Percentiles rank a stretch among this genome's conserved stretches.
Conservation (phyloP, 1,139 yeast genomes). For the Pichia sp. region DNA sequence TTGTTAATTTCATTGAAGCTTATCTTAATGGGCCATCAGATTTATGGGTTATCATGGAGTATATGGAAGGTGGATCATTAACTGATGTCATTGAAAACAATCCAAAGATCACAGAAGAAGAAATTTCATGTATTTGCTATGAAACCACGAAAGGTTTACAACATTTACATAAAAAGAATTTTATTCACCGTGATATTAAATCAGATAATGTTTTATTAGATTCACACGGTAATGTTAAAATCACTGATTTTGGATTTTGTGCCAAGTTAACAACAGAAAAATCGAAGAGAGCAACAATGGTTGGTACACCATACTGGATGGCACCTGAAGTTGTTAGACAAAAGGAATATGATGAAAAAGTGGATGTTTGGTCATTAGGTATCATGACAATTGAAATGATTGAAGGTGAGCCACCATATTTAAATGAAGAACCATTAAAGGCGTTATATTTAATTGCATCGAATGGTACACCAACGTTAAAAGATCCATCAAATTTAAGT, state of each 20-base stretch:
- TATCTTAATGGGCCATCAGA: slow-evolving; percentile 60
- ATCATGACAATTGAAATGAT: slow-evolving; percentile 98
- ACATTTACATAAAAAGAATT: slow-evolving; percentile 83
- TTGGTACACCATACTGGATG: slow-evolving; percentile 99
- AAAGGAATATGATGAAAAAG: slow-evolving; percentile 93
- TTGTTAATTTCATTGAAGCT: slow-evolving; percentile 89
- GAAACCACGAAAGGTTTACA: slow-evolving; percentile 91
- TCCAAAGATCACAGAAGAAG: slow-evolving; percentile 57
- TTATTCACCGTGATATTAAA: slow-evolving; percentile 93
- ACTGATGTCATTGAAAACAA: slow-evolving; percentile 90
- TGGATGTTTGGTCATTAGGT: slow-evolving; percentile 96
- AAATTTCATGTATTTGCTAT: slow-evolving; percentile 83
- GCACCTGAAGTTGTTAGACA: slow-evolving; percentile 98
- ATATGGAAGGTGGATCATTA: slow-evolving; percentile 84
- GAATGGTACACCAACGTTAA: slow-evolving; percentile 92
- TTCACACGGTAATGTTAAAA: slow-evolving; percentile 82
- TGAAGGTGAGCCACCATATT: slow-evolving; percentile 96
- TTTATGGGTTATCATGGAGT: slow-evolving; percentile 93
- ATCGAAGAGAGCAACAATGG: slow-evolving; percentile 95
- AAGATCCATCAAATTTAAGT: slow-evolving; percentile 75
- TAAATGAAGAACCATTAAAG: slow-evolving; percentile 90
- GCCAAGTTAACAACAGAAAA: slow-evolving; percentile 91
- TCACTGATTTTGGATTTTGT: slow-evolving; percentile 97
- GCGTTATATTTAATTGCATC: slow-evolving; percentile 90
- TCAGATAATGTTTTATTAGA: slow-evolving; percentile 89